phyloP scores from a whole-genome alignment of 305 asterid genomes.

The Nicotiana rustica region DNA sequence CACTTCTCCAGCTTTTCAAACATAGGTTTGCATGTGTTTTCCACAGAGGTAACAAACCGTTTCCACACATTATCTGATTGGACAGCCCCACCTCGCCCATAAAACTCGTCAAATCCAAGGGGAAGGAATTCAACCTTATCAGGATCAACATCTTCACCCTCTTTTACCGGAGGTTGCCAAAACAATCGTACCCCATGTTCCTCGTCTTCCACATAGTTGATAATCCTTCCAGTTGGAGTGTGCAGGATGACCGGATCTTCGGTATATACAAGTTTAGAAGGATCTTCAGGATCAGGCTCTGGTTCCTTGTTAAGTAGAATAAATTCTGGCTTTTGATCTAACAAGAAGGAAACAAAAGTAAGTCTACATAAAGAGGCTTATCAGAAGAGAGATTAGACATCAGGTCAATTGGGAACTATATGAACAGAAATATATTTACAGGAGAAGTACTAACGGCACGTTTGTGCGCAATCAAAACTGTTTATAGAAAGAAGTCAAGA shows the following conservation, averaged over 20 bases:
- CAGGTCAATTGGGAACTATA: constrained; percentile 5
- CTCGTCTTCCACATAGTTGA: constrained; percentile 86
- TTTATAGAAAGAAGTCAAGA: not conserved
- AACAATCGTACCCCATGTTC: constrained; percentile 82
- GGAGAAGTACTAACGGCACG: not conserved
- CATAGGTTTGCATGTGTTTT: constrained; percentile 46
- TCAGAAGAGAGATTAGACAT: constrained; percentile 3
- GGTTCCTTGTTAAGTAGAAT: constrained; percentile 80
- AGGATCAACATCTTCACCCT: constrained; percentile 63
- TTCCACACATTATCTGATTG: constrained; percentile 48
- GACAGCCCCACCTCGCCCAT: constrained; percentile 52
- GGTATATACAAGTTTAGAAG: constrained; percentile 62
- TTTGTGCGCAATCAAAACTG: not conserved
- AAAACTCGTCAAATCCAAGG: constrained; percentile 87
- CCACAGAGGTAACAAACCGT: constrained; percentile 53
- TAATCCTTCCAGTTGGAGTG: constrained; percentile 90
- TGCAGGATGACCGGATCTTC: constrained; percentile 92
- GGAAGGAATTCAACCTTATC: constrained; percentile 75
- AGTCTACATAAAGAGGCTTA: constrained; percentile 5
- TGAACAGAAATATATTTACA: constrained; percentile 11
- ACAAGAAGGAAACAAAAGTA: constrained; percentile 29
- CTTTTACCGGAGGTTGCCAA: constrained; percentile 80
- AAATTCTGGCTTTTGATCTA: constrained; percentile 84
- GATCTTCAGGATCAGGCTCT: constrained; percentile 90
- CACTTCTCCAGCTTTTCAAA: constrained; percentile 61